phyloP scores from a whole-genome alignment of 2,329 filamentous ascomycete species.

The Acrodontium crateriforme region DNA sequence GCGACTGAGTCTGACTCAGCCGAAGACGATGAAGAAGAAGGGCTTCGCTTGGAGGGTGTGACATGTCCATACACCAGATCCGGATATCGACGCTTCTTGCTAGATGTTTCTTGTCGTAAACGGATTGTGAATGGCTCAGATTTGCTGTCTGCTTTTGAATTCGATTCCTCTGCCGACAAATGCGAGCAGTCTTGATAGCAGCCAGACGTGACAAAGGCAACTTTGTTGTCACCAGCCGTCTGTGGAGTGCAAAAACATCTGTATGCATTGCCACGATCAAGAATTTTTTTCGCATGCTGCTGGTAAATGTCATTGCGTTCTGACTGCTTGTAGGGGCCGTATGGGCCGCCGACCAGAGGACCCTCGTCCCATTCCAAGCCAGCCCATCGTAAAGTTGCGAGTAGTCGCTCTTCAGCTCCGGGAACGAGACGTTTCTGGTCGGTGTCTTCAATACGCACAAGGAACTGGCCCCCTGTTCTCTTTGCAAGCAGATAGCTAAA shows the following conservation, averaged over 20 bases:
- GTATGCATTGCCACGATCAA: conserved; percentile 65
- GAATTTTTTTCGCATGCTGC: conserved; percentile 52
- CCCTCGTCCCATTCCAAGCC: conserved; percentile 92
- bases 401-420: conserved; percentile 65
- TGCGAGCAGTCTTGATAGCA: conserved; percentile 63
- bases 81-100: conserved; percentile 44
- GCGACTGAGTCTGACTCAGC: conserved; percentile 27
- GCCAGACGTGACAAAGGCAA: conserved; percentile 45
- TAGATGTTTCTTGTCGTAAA: conserved; percentile 49
- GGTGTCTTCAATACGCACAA: conserved; percentile 87
- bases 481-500: conserved; percentile 90
- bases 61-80: conserved; percentile 71
- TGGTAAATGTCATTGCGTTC: conserved; percentile 63
- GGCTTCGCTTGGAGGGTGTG: conserved; percentile 24
- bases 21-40: conserved; percentile 15
- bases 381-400: conserved; percentile 74
- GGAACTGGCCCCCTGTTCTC: conserved; percentile 75
- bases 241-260: conserved; percentile 72
- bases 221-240: conserved; percentile 40
- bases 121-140: conserved; percentile 67
- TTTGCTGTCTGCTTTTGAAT: conserved; percentile 46
- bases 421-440: conserved; percentile 75
- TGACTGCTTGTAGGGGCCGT: conserved; percentile 83
- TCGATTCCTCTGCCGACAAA: conserved; percentile 53
- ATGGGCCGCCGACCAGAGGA: conserved; percentile 64